Percentiles rank a stretch among this genome's conserved stretches.
Evolutionary conservation across 2,329 filamentous ascomycete genomes (phyloP).

Genomic region (Elsinoe necatrix): DNA sequence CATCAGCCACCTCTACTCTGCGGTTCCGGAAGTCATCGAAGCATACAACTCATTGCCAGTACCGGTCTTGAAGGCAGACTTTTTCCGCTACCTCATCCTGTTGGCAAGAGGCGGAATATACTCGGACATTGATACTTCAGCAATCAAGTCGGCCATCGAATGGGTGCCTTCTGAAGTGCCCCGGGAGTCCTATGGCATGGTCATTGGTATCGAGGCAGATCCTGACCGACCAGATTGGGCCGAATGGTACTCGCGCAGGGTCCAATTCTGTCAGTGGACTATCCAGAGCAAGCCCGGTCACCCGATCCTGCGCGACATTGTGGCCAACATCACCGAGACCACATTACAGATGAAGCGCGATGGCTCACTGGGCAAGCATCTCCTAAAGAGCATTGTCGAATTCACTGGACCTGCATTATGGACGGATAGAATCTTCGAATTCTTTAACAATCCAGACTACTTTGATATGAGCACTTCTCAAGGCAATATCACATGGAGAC

Average conservation of each 20-base stretch:
- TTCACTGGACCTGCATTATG: slow-evolving; percentile 90
- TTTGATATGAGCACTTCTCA: slow-evolving; percentile 69
- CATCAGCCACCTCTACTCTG: slow-evolving; percentile 76
- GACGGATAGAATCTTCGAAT: slow-evolving; percentile 87
- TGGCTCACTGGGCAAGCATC: slow-evolving; percentile 52
- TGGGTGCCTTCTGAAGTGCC: slow-evolving; percentile 80
- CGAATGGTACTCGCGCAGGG: slow-evolving; percentile 89
- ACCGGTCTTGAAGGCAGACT: slow-evolving; percentile 53
- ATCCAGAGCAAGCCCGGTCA: slow-evolving; percentile 94
- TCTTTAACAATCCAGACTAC: slow-evolving; percentile 82
- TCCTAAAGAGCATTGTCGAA: slow-evolving; percentile 73
- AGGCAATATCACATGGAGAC: slow-evolving; percentile 70
- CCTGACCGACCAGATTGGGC: slow-evolving; percentile 88
- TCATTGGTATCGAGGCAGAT: slow-evolving; percentile 94
- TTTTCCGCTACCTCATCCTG: slow-evolving; percentile 62
- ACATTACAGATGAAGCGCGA: slow-evolving; percentile 63
- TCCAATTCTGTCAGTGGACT: slow-evolving; percentile 99
- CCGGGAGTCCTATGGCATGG: slow-evolving; percentile 68
- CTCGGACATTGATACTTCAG: slow-evolving; percentile 72
- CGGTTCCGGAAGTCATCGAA: slow-evolving; percentile 44
- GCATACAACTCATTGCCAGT: slow-evolving; percentile 42
- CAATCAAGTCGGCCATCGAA: slow-evolving; percentile 70
- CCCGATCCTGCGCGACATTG: slow-evolving; percentile 79
- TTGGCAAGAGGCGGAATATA: slow-evolving; percentile 76
- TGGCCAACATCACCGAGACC: slow-evolving; percentile 75